These are phyloP conservation scores for Cercospora zeina DNA, from an alignment of 2,329 filamentous ascomycete species.

Conservation along the genomic window DNA sequence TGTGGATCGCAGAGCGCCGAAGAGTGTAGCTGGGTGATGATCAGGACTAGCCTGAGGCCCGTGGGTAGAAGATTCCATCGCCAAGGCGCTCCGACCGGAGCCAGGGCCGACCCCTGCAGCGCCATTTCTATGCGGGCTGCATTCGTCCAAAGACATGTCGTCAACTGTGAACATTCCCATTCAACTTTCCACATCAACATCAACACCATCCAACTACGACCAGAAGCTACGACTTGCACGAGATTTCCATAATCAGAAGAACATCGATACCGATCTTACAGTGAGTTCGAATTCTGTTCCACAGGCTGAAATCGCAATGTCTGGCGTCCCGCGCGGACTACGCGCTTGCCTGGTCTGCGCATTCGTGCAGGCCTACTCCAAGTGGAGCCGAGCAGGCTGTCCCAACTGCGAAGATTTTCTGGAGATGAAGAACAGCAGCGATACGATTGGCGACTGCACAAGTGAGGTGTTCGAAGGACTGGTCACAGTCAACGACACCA, in stretches of 20 bases:
- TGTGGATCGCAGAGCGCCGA: background rate
- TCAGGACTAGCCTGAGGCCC: background rate
- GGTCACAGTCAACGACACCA: slow-evolving; percentile 80
- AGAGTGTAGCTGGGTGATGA: background rate
- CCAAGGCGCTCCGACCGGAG: slow-evolving; percentile 4
- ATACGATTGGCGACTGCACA: slow-evolving; percentile 88
- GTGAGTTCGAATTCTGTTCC: background rate
- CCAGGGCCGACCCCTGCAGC: background rate
- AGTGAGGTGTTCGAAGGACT: slow-evolving; percentile 94
- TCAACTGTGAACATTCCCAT: background rate
- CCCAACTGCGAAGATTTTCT: slow-evolving; percentile 96
- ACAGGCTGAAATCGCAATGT: slow-evolving; percentile 36
- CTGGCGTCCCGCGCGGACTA: slow-evolving; percentile 68
- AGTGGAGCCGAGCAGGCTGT: slow-evolving; percentile 84
- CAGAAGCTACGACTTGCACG: background rate
- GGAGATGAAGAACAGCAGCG: slow-evolving; percentile 69
- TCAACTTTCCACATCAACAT: slow-evolving; percentile 1
- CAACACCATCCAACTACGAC: background rate
- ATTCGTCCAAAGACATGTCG: background rate
- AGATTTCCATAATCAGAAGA: background rate
- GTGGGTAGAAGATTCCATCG: slow-evolving; percentile 1
- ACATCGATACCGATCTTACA: background rate
- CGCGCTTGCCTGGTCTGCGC: slow-evolving; percentile 85
- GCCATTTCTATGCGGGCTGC: slow-evolving; percentile 3
- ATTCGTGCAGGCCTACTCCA: slow-evolving; percentile 78